Evolutionary conservation across 352 stramenopile species (phyloP).

Genomic region (Blastocystis sp.): DNA sequence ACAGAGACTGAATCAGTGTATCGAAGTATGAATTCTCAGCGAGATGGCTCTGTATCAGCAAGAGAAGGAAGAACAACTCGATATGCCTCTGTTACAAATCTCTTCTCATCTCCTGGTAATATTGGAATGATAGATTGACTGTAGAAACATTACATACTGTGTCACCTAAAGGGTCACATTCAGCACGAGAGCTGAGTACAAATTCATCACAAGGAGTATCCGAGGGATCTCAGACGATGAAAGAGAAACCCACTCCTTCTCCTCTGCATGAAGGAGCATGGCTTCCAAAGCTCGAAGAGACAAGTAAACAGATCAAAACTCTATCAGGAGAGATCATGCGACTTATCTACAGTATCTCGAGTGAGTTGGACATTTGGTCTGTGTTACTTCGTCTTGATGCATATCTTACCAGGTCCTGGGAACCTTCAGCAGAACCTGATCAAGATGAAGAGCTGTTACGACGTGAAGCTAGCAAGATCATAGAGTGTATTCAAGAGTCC

Average conservation of each 20-base stretch:
- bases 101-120: no score
- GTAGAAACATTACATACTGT: no score
- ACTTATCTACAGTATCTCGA: background rate
- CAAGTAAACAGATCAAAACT: background rate
- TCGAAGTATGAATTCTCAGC: background rate
- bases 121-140: no score
- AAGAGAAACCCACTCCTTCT: no score
- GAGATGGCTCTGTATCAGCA: background rate
- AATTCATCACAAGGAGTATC: no score
- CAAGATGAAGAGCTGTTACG: background rate
- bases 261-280: background rate
- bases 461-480: constrained; percentile 34
- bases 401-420: background rate
- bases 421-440: background rate
- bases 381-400: background rate
- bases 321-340: background rate
- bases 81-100: no score
- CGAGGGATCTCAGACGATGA: no score
- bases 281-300: background rate
- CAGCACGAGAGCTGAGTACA: no score
- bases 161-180: no score
- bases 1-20: background rate
- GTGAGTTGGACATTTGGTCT: constrained; percentile 4
- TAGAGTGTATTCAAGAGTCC: constrained; percentile 42
- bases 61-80: no score